Evolutionary conservation across 169 alveolate species (phyloP), one percentile per base, ranked within the genome.

Genomic region (Cystoisospora suis): DNA sequence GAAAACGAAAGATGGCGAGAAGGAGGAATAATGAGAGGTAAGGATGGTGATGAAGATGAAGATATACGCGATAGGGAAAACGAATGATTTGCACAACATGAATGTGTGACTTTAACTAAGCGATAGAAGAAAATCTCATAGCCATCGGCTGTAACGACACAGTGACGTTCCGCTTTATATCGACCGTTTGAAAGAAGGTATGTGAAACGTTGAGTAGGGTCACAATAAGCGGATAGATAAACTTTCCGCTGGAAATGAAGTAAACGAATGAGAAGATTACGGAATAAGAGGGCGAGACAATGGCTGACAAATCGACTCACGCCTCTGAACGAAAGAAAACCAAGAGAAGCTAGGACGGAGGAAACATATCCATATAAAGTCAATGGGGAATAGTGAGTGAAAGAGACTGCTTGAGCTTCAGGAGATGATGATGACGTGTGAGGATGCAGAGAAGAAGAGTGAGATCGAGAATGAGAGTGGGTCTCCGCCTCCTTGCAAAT

Each of bases 91-190:
- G n/a, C n/a, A n/a, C n/a, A n/a, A 83, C 92, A 88, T 53, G 44
- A 47, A 42, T 81, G 88, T 7, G 72, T 40, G 53, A 88, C 92
- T 56, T 72, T 75, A 7, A 44, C 86, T 42, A 88, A 81, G 32
- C 81, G 79, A 58, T 88, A 88, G 81, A 88, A 75, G 58, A 47
- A 70, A 38, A 88, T 34, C 72, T 88, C 83, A 32, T 75, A 34
- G 36, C 92, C 92, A 81, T 88, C 92, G 20, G 88, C 83, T 49
- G 92, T 88, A 36, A 69, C 56, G 32, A 88, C 88, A 58, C 88
- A 38, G 83, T 77, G 88, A 9, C 92, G 56, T 77, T 88, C 92
- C 1, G 92, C 92, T 27, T 45, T 49, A 36, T 75, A 42, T 15
- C 46, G 36, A 6, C 92, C 92, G 0, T 23, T 58, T 4, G 88